phyloP scores from a whole-genome alignment of 2,329 filamentous ascomycete species.

The Ascochyta clinopodiicola region DNA sequence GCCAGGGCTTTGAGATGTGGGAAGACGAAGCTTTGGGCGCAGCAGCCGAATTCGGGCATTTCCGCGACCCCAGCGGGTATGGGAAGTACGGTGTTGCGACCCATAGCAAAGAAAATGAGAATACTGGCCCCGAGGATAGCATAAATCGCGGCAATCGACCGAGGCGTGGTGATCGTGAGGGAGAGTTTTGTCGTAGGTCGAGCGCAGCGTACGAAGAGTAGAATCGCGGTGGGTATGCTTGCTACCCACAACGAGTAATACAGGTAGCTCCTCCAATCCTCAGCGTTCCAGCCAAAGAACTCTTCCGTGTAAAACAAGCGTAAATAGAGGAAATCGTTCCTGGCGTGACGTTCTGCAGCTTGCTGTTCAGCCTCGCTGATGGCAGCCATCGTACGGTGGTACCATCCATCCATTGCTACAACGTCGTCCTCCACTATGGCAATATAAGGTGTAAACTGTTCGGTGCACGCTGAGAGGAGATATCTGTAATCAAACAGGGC shows the following conservation, averaged over 20 bases:
- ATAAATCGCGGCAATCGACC: conserved; percentile 31
- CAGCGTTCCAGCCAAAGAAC: conserved; percentile 55
- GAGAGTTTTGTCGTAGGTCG: conserved; percentile 29
- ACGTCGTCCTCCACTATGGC: conserved; percentile 57
- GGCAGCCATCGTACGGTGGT: conserved; percentile 49
- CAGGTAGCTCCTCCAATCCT: conserved; percentile 50
- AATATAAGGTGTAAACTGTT: conserved; percentile 49
- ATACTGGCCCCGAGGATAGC: conserved; percentile 19
- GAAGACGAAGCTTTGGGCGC: conserved; percentile 54
- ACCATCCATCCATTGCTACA: conserved; percentile 57
- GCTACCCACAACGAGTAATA: conserved; percentile 41
- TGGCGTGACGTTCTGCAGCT: conserved; percentile 28
- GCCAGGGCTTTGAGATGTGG: conserved; percentile 41
- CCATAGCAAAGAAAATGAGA: conserved; percentile 51
- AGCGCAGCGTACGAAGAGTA: conserved; percentile 36
- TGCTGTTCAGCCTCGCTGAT: conserved; percentile 44
- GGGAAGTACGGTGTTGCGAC: conserved; percentile 48
- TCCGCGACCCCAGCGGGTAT: conserved; percentile 46
- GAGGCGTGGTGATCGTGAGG: conserved; percentile 26
- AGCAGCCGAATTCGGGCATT: conserved; percentile 54
- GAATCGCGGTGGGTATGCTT: conserved; percentile 26
- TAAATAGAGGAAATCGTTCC: conserved; percentile 50
- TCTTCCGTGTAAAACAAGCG: conserved; percentile 57
- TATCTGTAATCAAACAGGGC: conserved; percentile 54
- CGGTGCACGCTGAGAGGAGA: conserved; percentile 51